phyloP scores from a whole-genome alignment of 257 asterid genomes.

The Oldenlandia corymbosa region DNA sequence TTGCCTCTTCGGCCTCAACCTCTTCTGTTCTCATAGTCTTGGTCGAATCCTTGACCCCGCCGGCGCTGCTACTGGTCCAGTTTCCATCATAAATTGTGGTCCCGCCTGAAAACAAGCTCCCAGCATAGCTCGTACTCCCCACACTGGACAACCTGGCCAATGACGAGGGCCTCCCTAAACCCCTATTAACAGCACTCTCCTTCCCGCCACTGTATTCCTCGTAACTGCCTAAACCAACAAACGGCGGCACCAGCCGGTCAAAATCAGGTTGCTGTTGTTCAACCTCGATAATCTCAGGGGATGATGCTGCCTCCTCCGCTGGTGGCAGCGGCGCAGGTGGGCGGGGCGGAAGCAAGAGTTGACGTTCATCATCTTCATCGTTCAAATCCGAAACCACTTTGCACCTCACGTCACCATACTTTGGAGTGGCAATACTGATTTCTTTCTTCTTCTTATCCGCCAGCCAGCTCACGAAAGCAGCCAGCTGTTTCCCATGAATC shows the following conservation, averaged over 20 bases:
- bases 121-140: conserved; percentile 78
- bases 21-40: conserved; percentile 36
- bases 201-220: conserved; percentile 19
- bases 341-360: conserved; percentile 37
- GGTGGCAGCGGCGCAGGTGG: conserved; percentile 29
- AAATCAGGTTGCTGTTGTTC: conserved; percentile 9
- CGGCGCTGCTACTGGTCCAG: conserved; percentile 51
- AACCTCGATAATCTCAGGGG: conserved; percentile 23
- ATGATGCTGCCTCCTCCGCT: conserved; percentile 20
- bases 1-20: conserved; percentile 23
- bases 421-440: conserved; percentile 7
- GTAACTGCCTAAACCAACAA: conserved; percentile 30
- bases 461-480: conserved; percentile 56
- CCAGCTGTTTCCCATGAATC: conserved; percentile 67
- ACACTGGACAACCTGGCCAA: conserved; percentile 63
- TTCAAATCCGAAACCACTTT: conserved; percentile 30
- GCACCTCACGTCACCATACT: conserved; percentile 42
- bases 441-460: conserved; percentile 50
- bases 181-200: conserved; percentile 29
- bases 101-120: conserved; percentile 68
- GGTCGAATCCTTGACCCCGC: conserved; percentile 35
- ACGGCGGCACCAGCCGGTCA: conserved; percentile 13
- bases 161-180: conserved; percentile 47
- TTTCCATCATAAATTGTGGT: conserved; percentile 69
- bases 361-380: conserved; percentile 39